A percentile compares a stretch with the other conserved stretches of the same genome.
phyloP scores from a whole-genome alignment of 2,329 filamentous ascomycete genomes.

The Exserohilum turcica region DNA sequence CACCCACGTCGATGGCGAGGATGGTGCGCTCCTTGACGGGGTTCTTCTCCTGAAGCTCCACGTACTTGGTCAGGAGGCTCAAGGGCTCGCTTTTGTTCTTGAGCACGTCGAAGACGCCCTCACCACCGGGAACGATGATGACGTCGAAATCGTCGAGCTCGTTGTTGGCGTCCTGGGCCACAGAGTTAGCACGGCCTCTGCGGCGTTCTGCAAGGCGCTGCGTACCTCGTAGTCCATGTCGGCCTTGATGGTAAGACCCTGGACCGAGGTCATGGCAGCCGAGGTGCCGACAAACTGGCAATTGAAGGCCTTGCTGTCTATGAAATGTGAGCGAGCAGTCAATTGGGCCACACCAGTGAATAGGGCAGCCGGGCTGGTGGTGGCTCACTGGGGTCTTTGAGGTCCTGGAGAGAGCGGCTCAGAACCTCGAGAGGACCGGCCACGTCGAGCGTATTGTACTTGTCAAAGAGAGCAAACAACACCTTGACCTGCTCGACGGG shows the following conservation, averaged over 20 bases:
- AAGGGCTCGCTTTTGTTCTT: constrained; percentile 67
- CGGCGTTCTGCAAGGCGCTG: background rate
- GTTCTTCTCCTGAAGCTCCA: constrained; percentile 79
- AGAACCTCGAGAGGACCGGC: constrained; percentile 64
- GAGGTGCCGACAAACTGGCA: constrained; percentile 56
- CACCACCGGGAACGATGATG: constrained; percentile 77
- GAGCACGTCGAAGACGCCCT: constrained; percentile 63
- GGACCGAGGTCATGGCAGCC: constrained; percentile 56
- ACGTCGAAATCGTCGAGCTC: constrained; percentile 77
- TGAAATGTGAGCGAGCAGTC: constrained; percentile 26
- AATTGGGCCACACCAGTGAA: background rate
- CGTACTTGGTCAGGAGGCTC: constrained; percentile 73
- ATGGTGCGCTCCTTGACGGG: constrained; percentile 80
- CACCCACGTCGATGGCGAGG: constrained; percentile 78
- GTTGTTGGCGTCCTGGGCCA: constrained; percentile 68
- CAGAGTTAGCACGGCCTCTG: background rate
- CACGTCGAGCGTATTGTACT: constrained; percentile 63
- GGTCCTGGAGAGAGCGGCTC: constrained; percentile 58
- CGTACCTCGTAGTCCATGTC: constrained; percentile 71
- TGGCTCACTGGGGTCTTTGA: constrained; percentile 56
- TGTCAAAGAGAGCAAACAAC: constrained; percentile 62
- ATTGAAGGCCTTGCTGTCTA: constrained; percentile 60
- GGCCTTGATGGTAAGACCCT: constrained; percentile 73
- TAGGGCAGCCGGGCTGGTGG: background rate
- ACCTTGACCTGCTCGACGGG: constrained; percentile 66